Evolutionary conservation across 2,329 filamentous ascomycete species (phyloP), one percentile per base, ranked within the genome.

Genomic region (Monosporascus ibericus): DNA sequence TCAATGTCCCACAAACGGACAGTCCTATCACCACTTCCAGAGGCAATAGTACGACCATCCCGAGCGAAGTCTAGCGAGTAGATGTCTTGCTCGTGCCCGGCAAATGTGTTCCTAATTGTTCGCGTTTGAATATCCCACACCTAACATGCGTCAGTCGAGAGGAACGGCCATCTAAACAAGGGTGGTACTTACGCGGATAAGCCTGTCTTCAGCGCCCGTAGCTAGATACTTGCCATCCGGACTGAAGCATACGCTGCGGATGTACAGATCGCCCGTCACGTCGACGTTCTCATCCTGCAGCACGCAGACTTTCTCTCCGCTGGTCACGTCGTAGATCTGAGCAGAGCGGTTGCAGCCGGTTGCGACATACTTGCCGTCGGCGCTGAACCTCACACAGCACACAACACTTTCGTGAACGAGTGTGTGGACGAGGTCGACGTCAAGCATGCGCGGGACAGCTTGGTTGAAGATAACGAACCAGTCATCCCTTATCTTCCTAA

Each of bases 401-500:
- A 99, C 94, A 3, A 99, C 94, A 63, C 92, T 97, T 67, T 96
- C 90, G 66, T 99, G 94, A 55, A 85, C 83, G 50, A 99, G 80
- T 52, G 91, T 96, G 73, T 97, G 94, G 47, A 96, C 87, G 39
- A 99, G 80, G 59, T 96, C 91, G 50, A 99, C 91, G 67, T 99
- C 94, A 49, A 99, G 77, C 49, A 91, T 84, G 54, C 94, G 90
- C 57, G 89, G 90, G 38, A 96, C 88, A 53, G 87, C 83, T 44
- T 92, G 91, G 72, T 99, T 96, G 80, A 96, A 99, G 59, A 97
- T 89, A 44, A 90, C 92, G 68, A 95, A 95, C 94, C 94, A 99
- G 68, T 97, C 94, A 44, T 82, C 77, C 30, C 90, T 88, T 52
- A 90, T 88, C 68, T 92, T 92, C 80, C 97, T 97, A 58, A 91